Evolutionary conservation across 305 asterid species (phyloP), one percentile per base, ranked within the genome.

Genomic region (Ajuga reptans): DNA sequence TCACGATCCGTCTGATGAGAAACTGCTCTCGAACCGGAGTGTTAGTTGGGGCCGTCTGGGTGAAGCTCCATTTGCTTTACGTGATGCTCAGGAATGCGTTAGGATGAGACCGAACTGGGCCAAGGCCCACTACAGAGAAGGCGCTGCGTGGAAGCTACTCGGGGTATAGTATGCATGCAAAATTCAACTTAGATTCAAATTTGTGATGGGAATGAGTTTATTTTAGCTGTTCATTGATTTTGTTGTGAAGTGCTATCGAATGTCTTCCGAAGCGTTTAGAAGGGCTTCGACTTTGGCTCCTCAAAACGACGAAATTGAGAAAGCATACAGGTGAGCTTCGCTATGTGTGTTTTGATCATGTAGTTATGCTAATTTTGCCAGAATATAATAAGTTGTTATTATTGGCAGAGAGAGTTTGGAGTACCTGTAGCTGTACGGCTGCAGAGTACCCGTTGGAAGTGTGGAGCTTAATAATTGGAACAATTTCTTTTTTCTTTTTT

Each of bases 121-220:
- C 4, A 72, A 75, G 69, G 79, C 81, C 43, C 81, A 72, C 74
- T 81, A 72, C 52, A 67, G 82, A 67, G 78, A 29, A 36, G 84
- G 88, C 36, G 46, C 37, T 21, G 75, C 78, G 14, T 73, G 64
- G 75, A 63, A 6, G 52, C 57, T 72, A 12, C 72, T 67, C 9
- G n/a, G 55, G 16, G 81, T 72, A 77, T 21, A 14, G 74, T 39
- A 49, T 51, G 33, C 27, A 21, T 21, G 27, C 27, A 21, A 21
- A n/a, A n/a, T n/a, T n/a, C n/a, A n/a, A n/a, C n/a, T n/a, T n/a
- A n/a, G n/a, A n/a, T n/a, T n/a, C n/a, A n/a, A n/a, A n/a, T n/a
- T n/a, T n/a, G n/a, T n/a, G 27, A 21, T 21, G 27, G 27, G 27
- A 0, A 21, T 2, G 27, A 21, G 27, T 21, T 21, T 21, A 21